Conservation (phyloP, 2,329 filamentous ascomycete genomes). For the Chalaropsis ovoidea region DNA sequence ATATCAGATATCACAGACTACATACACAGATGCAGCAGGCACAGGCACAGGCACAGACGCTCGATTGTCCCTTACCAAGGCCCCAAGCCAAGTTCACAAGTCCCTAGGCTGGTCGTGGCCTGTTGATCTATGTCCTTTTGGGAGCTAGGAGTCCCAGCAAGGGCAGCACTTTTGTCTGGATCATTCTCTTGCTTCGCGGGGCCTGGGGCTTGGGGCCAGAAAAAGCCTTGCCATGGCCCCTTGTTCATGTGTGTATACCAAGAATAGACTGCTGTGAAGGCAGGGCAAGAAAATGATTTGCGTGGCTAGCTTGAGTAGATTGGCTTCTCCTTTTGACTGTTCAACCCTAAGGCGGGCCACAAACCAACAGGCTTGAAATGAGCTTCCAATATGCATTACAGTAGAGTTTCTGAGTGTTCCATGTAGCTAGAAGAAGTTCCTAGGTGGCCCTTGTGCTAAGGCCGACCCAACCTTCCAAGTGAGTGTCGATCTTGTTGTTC, state of each 20-base stretch:
- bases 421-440: not conserved
- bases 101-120: not conserved
- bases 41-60: not conserved
- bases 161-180: not conserved
- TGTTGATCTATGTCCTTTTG: not conserved
- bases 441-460: slow-evolving; percentile 6
- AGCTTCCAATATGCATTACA: not conserved
- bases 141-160: not conserved
- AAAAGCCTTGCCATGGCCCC: not conserved
- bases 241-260: not conserved
- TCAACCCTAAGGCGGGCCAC: not conserved
- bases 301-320: slow-evolving; percentile 1
- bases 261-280: not conserved
- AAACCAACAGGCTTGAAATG: not conserved
- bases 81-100: not conserved
- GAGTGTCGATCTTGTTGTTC: slow-evolving; percentile 11
- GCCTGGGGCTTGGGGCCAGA: not conserved
- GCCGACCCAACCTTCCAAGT: not conserved
- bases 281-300: not conserved
- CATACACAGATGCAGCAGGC: no score
- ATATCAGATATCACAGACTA: not conserved
- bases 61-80: not conserved
- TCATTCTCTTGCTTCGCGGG: not conserved
- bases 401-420: not conserved
- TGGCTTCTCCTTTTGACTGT: not conserved